Percentiles rank a stretch among this genome's conserved stretches.
These are phyloP conservation scores for Thielaviopsis punctulata DNA, from an alignment of 2,329 filamentous ascomycete genomes.

Conservation along the genomic window DNA sequence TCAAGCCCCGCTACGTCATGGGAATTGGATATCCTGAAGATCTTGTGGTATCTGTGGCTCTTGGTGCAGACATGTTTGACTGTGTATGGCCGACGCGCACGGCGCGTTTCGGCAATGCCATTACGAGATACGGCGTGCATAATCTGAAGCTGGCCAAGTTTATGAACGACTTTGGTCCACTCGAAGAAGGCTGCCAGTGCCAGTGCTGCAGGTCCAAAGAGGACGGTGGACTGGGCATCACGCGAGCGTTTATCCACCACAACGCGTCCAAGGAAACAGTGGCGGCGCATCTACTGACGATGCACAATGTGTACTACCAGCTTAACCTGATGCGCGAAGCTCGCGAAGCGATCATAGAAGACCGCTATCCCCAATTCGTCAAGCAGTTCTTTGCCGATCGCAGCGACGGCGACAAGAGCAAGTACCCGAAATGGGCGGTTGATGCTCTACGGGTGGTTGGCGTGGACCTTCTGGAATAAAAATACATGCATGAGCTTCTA, in stretches of 20 bases:
- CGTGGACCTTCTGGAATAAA: slow-evolving; percentile 44
- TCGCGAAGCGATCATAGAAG: slow-evolving; percentile 63
- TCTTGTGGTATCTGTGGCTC: slow-evolving; percentile 76
- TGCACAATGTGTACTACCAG: slow-evolving; percentile 93
- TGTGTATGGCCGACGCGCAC: slow-evolving; percentile 97
- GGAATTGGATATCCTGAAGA: slow-evolving; percentile 96
- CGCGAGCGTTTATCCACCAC: slow-evolving; percentile 80
- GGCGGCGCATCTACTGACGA: slow-evolving; percentile 66
- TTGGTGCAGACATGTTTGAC: slow-evolving; percentile 98
- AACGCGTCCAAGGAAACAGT: slow-evolving; percentile 88
- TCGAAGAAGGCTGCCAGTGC: slow-evolving; percentile 73
- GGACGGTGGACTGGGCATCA: slow-evolving; percentile 62
- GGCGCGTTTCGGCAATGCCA: slow-evolving; percentile 86
- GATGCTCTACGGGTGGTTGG: slow-evolving; percentile 63
- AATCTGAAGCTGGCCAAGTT: slow-evolving; percentile 67
- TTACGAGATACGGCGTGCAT: slow-evolving; percentile 65
- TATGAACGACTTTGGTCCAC: slow-evolving; percentile 62
- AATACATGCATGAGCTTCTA: no score
- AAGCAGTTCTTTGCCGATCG: slow-evolving; percentile 59
- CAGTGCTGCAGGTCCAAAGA: slow-evolving; percentile 51
- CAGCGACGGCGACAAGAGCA: slow-evolving; percentile 39
- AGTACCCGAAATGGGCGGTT: slow-evolving; percentile 72
- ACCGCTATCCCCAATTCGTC: slow-evolving; percentile 64
- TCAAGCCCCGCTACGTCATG: slow-evolving; percentile 98
- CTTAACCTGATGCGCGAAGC: slow-evolving; percentile 64